Evolutionary conservation across 345 rosid species (phyloP).

Genomic region (Syzygium jambos): DNA sequence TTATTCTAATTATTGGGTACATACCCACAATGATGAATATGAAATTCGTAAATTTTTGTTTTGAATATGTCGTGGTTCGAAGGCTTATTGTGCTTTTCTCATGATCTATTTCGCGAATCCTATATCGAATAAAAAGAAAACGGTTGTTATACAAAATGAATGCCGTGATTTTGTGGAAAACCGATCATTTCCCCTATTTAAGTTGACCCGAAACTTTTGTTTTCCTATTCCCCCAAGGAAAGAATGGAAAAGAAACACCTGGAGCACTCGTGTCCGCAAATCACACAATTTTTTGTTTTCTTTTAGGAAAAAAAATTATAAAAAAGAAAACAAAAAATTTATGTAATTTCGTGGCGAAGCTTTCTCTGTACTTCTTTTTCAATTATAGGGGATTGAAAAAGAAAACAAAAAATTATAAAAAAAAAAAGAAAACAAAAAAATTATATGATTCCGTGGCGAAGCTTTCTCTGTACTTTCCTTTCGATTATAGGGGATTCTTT

Average conservation of each 20-base stretch:
- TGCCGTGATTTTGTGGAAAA: background rate
- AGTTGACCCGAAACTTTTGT: background rate
- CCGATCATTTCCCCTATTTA: rapidly evolving
- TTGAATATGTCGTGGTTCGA: rapidly evolving
- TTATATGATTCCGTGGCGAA: background rate
- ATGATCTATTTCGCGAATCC: background rate
- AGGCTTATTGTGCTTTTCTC: background rate
- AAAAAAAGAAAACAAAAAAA: background rate
- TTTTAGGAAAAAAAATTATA: too few relatives aligned
- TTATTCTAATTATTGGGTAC: too few relatives aligned
- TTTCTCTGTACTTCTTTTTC: background rate
- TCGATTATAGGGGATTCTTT: background rate
- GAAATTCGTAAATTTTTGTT: too few relatives aligned
- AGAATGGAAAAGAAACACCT: too few relatives aligned
- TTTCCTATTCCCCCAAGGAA: background rate
- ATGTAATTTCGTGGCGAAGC: background rate
- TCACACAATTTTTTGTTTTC: too few relatives aligned
- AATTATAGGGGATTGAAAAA: too few relatives aligned
- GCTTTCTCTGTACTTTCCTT: background rate
- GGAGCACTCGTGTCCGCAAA: too few relatives aligned
- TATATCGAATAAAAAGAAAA: background rate
- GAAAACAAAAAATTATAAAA: too few relatives aligned
- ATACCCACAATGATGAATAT: too few relatives aligned
- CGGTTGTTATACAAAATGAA: too few relatives aligned
- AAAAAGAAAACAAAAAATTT: background rate